Evolutionary conservation across 1,139 yeast species (phyloP), one percentile per base, ranked within the genome.

Genomic region (Blastobotrys petasosporus): DNA sequence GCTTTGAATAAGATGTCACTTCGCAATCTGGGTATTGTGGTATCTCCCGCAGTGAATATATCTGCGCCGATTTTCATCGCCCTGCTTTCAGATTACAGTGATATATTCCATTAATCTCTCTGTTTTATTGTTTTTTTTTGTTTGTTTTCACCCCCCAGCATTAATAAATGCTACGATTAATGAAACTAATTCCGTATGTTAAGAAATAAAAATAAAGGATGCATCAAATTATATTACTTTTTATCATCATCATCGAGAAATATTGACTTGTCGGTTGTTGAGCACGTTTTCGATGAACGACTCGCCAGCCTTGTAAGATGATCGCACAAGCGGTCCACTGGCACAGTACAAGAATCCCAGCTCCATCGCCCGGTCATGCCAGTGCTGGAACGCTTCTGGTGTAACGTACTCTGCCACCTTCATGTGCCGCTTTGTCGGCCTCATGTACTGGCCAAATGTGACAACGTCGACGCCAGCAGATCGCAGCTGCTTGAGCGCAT

Each of bases 391-490:
- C 64, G 86, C 88, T 56, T 85, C 97, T 0, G 98, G 98, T n/a
- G 80, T 82, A 17, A 92, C 78, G 60, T 94, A 94, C 55, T 92
- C 97, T 16, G 87, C 97, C 36, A 94, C 99, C 70, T 90, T 90
- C 94, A 94, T 87, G 65, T 94, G 99, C 61, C 97, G 80, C 69
- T 86, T 92, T 1, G 99, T 94, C 38, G 99, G 99, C 62, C 97
- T 79, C 99, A 94, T 94, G 67, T 94, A 94, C 68, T 94, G 99
- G 36, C 99, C 99, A 67, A 94, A 92, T 0, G 99, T 94, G 20
- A 94, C 96, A 45, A 94, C 95, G 60, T 94, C 98, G 64, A 95
- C 94, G 7, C 75, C 71, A 44, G 83, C 77, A 16, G 68, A 78
- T 53, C 98, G 77, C 55, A 94, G 72, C 63, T 87, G 94, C 48